Evolutionary conservation across 192 early-diverging fungal species (phyloP), one percentile per base, ranked within the genome.

Genomic region (Coemansia sp.): DNA sequence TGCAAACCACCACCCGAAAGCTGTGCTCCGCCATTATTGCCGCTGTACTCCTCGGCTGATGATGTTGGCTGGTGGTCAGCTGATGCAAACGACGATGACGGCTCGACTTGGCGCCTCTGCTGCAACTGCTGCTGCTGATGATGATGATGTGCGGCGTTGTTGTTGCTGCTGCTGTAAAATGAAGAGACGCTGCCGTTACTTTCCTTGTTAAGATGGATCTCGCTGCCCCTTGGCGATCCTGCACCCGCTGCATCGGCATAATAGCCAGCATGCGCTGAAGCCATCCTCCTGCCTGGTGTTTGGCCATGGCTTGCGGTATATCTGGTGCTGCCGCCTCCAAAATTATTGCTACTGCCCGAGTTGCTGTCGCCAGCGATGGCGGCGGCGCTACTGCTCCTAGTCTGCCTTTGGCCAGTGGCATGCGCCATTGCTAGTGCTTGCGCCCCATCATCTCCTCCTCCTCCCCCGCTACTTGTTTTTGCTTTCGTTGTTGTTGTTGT

Each of bases 331-430:
- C 15, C n/a, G 12, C 57, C 35, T 9, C 57, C 35, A 57, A 66
- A 57, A 26, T 14, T 35, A 18, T 15, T 59, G 43, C 45, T 73
- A 67, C 71, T 73, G 71, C 66, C 59, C 34, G 62, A 63, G 62
- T 63, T 66, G 64, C 59, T 67, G 61, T 64, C 57, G 11, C 57
- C 57, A 59, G 57, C 57, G 24, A 36, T 59, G 35, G 15, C 35
- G 35, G 15, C 35, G 30, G 12, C 24, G 43, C 43, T 62, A 46
- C 60, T 62, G 60, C 60, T 62, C 2, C 60, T 45, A n/a, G 43
- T 5, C 23, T 62, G 38, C 14, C 23, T 16, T 26, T 53, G 20
- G 23, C 24, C 51, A 53, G 51, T 26, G 23, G 23, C 51, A 53
- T 26, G 23, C 51, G 24, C 21, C 51, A 53, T 26, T 11, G 23